Evolutionary conservation across 2,329 filamentous ascomycete genomes (phyloP), one percentile per base, ranked within the genome.

Genomic region (Torrubiella hemipterigena): DNA sequence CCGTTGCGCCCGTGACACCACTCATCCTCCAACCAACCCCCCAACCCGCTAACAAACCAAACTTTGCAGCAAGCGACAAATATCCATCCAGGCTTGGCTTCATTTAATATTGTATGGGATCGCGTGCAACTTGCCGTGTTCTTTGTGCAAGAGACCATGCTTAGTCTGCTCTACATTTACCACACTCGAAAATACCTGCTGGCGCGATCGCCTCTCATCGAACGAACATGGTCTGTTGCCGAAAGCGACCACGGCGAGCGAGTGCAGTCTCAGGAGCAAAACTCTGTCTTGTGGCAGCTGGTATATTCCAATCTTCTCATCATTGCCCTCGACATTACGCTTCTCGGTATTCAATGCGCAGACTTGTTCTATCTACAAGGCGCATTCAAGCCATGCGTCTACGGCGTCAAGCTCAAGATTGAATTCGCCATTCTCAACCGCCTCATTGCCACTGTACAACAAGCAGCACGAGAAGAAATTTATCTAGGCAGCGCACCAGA

Each of bases 81-180:
- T 17, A 37, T 41, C 21, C 45, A 45, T 33, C 45, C 44, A 7
- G 33, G 38, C 10, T 37, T 52, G 3, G 24, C 29, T 6, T 32
- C 37, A 17, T 36, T 37, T 29, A 40, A 65, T 37, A 53, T 56
- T 15, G 45, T 63, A 35, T 46, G 65, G 50, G 67, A 71, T 38
- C 62, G 63, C 38, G 54, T 70, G 15, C 66, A 71, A 44, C 61
- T 70, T 48, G 65, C 61, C 11, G 54, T 64, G 5, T 71, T 68
- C 44, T 68, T 62, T 40, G 36, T 67, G 12, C 67, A 71, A 43
- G 67, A 71, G 38, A 55, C 63, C 23, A 53, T 65, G 33, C 56
- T 71, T 29, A 66, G 64, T 4, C 55, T 54, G 1, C 45, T 68
- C n/a, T 71, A 67, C 44, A 67, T 72, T 11, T 40, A 33, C 17